phyloP scores from a whole-genome alignment of 768 basidiomycete species.

The Trametes cubensis region DNA sequence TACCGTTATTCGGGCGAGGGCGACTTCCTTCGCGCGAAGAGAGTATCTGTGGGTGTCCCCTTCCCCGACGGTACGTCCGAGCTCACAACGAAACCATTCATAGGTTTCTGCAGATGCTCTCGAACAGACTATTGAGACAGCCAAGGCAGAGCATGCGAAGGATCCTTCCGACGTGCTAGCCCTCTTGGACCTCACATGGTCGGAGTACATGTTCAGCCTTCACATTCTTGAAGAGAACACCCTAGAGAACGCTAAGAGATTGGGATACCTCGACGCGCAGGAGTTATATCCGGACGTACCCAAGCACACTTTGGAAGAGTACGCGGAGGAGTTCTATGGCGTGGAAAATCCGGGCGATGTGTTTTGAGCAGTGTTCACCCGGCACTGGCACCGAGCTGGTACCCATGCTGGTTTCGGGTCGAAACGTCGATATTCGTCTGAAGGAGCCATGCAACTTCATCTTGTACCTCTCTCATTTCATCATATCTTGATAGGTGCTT shows the following conservation, averaged over 20 bases:
- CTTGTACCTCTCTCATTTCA: too few relatives aligned
- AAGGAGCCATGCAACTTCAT: too few relatives aligned
- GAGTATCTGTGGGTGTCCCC: conserved; percentile 11
- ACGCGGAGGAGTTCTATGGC: conserved; percentile 30
- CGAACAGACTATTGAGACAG: neutral
- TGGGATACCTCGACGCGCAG: conserved; percentile 35
- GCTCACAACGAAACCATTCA: neutral
- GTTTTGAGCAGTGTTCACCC: neutral
- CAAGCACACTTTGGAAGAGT: conserved; percentile 27
- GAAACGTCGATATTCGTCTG: too few relatives aligned
- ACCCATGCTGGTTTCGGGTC: too few relatives aligned
- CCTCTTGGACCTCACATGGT: neutral
- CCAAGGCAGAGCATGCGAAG: neutral
- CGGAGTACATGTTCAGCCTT: conserved; percentile 20
- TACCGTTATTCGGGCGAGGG: conserved; percentile 32
- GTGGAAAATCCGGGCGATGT: conserved; percentile 6
- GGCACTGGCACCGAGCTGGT: too few relatives aligned
- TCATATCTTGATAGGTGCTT: too few relatives aligned
- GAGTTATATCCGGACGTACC: conserved; percentile 37
- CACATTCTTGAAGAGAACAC: conserved; percentile 37
- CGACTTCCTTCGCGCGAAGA: conserved; percentile 9
- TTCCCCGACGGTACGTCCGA: neutral
- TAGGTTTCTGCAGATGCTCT: conserved; percentile 16
- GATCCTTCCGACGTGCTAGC: neutral
- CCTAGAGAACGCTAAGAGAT: conserved; percentile 29